phyloP scores from a whole-genome alignment of 2,329 filamentous ascomycete genomes.

The Penicillium italicum region DNA sequence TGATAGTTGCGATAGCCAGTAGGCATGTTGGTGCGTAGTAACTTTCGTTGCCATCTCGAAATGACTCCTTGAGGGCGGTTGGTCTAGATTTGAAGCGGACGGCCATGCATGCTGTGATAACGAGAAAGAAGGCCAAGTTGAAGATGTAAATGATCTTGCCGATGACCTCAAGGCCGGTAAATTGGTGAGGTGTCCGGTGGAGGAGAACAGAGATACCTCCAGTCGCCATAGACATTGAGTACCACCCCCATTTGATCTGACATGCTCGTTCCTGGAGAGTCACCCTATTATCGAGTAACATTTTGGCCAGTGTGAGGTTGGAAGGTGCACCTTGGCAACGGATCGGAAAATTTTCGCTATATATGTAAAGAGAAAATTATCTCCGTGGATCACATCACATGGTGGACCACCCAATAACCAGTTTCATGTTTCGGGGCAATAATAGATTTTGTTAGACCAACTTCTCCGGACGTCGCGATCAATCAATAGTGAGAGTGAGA shows the following conservation, averaged over 20 bases:
- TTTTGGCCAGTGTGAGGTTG: not conserved
- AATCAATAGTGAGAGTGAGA: not conserved
- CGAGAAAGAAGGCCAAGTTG: slow-evolving; percentile 60
- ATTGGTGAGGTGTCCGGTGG: slow-evolving; percentile 57
- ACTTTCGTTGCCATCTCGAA: slow-evolving; percentile 61
- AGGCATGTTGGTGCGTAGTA: slow-evolving; percentile 67
- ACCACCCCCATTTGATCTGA: slow-evolving; percentile 67
- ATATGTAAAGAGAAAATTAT: not conserved
- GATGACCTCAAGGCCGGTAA: slow-evolving; percentile 59
- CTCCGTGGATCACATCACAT: not conserved
- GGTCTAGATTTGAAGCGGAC: slow-evolving; percentile 46
- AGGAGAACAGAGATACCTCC: slow-evolving; percentile 63
- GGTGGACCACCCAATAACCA: not conserved
- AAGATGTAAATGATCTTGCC: slow-evolving; percentile 63
- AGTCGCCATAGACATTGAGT: slow-evolving; percentile 67
- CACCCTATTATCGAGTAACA: not conserved
- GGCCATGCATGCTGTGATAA: slow-evolving; percentile 44
- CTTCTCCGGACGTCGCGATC: not conserved
- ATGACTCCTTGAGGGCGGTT: slow-evolving; percentile 46
- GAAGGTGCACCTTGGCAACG: not conserved
- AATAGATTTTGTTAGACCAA: not conserved
- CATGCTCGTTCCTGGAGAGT: slow-evolving; percentile 5
- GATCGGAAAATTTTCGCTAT: not conserved
- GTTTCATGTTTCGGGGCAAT: not conserved
- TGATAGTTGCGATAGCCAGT: slow-evolving; percentile 61